Conservation (phyloP, 345 rosid species). For the Geranium brycei region DNA sequence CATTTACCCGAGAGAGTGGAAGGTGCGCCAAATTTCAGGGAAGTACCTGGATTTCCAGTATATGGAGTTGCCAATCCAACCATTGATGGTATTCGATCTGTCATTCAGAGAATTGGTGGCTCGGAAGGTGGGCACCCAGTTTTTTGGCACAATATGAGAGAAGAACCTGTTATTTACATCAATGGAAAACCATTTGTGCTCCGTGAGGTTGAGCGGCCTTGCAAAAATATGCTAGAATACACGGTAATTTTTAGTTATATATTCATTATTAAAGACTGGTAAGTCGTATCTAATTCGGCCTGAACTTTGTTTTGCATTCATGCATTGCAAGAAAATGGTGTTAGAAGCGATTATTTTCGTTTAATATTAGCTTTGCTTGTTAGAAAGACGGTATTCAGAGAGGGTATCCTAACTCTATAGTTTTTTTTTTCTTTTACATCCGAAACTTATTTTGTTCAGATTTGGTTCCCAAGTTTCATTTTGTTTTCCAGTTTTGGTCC, state of each 20-base stretch:
- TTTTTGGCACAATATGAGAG: conserved; percentile 98
- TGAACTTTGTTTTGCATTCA: background rate
- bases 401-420: too few species aligned
- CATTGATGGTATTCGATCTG: conserved; percentile 75
- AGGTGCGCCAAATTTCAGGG: conserved; percentile 97
- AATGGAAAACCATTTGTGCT: conserved; percentile 96
- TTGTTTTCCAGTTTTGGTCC: too few species aligned
- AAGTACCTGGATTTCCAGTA: conserved; percentile 94
- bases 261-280: too few species aligned
- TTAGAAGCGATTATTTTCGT: background rate
- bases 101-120: conserved; percentile 74
- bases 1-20: conserved; percentile 83
- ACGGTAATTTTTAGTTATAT: conserved; percentile 33
- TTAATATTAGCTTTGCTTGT: background rate
- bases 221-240: conserved; percentile 91
- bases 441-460: too few species aligned
- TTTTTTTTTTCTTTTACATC: too few species aligned
- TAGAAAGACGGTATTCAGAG: too few species aligned
- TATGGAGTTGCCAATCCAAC: conserved; percentile 99
- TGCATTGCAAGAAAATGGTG: background rate
- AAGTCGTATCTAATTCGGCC: background rate
- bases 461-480: too few species aligned
- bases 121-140: conserved; percentile 63
- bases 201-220: conserved; percentile 95
- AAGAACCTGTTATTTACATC: conserved; percentile 95